Base-by-base conservation (phyloP, 2,329 filamentous ascomycete genomes). In the Chrysoporthe austroafricana region DNA sequence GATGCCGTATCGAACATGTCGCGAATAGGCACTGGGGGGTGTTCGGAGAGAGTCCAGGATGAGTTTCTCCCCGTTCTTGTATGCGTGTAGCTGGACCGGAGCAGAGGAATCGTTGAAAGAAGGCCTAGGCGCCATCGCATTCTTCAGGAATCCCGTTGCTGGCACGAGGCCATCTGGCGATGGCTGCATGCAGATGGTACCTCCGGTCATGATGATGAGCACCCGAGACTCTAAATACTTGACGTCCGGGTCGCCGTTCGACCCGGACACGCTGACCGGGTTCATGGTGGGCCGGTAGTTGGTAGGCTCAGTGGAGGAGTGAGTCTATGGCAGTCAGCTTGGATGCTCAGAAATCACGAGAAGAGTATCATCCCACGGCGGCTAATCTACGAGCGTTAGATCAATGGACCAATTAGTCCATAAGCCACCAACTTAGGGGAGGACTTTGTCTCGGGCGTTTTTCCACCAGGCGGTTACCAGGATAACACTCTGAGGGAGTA, bases 121-220 rank as follows among this genome's bases (percentile, higher is more conserved):
- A 2, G 92, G 92, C 43, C 92, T 85, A 9, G 91, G 91, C 4
- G 91, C 90, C 83, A 97, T 90, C 73, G 93, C 93, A 72, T 88
- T 88, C 73, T 96, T 87, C 57, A 97, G 83, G 76, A 97, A 97
- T 3, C 91, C 91, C 73, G 88, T 83, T 66, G 92, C 91, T 6
- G 94, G 94, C 46, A 96, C 85, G 64, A 97, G 88, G 1, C 94
- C 94, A 72, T 93, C 88, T 9, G 87, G 85, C 11, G 93, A 93
- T 65, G 89, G 90, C 76, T 91, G 89, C 94, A 97, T 97, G 80
- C 93, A 97, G 74, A 97, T 97, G 7, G 91, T 94, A 57, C 91
- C 91, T 69, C 92, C 94, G 14, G 94, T 97, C 82, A 96, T 95
- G 78, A 97, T 92, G 74, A 97, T 91, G 71, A 97, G 84, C 14